Evolutionary conservation across 768 basidiomycete species (phyloP).

Genomic region (Clitopilus hobsonii): DNA sequence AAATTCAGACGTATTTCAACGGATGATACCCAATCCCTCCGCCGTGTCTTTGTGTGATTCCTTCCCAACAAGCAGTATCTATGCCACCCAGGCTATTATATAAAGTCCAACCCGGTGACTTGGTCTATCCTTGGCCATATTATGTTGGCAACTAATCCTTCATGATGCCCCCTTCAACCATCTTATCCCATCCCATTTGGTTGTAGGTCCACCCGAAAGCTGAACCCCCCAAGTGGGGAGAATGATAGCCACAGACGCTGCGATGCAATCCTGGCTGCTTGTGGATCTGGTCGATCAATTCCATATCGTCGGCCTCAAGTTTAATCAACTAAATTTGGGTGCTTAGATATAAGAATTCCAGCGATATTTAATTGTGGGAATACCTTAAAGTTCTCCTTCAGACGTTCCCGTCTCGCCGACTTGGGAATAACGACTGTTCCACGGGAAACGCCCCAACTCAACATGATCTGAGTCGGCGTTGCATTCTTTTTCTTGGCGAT

Average conservation of each 20-base stretch:
- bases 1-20: neutral
- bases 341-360: too few species aligned
- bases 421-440: conserved; percentile 54
- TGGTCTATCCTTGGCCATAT: too few species aligned
- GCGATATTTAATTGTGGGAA: neutral
- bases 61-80: too few species aligned
- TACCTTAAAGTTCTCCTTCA: conserved; percentile 37
- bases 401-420: conserved; percentile 32
- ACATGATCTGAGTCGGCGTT: conserved; percentile 40
- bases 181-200: conserved; percentile 29
- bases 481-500: conserved; percentile 23
- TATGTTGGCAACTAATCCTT: neutral
- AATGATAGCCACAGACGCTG: conserved; percentile 27
- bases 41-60: too few species aligned
- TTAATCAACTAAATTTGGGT: conserved; percentile 31
- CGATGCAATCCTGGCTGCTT: conserved; percentile 32
- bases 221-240: conserved; percentile 16
- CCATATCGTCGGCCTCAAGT: conserved; percentile 31
- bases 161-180: conserved; percentile 22
- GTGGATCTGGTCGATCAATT: conserved; percentile 33
- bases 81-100: too few species aligned
- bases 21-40: neutral
- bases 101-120: too few species aligned
- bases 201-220: conserved; percentile 34
- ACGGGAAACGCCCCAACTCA: conserved; percentile 53